Conservation (phyloP, 495 filamentous ascomycete genomes). For the Penicillium soppii region DNA sequence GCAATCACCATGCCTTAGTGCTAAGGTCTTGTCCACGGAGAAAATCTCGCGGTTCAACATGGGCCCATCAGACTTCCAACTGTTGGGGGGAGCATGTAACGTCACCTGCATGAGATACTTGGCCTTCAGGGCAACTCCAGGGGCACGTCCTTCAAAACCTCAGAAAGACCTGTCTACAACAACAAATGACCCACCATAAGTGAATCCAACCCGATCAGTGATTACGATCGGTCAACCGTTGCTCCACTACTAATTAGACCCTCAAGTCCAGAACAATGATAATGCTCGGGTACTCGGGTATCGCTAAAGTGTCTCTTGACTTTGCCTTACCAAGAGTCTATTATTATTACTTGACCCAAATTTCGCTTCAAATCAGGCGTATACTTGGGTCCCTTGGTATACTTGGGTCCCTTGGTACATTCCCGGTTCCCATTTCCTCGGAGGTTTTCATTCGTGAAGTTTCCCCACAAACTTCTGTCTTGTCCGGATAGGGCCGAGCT, state of each 20-base stretch:
- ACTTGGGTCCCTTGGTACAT: conserved; percentile 3
- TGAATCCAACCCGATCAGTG: too few species aligned
- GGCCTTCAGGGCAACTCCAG: too few species aligned
- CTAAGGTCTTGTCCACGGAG: neutral
- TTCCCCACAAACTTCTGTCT: conserved; percentile 26
- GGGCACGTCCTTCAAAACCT: neutral
- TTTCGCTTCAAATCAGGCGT: neutral
- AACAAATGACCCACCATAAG: too few species aligned
- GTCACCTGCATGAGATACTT: conserved; percentile 19
- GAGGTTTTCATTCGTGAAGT: conserved; percentile 23
- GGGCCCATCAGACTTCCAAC: neutral
- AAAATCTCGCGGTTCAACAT: neutral
- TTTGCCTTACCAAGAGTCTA: conserved; percentile 2
- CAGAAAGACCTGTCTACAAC: too few species aligned
- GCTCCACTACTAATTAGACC: too few species aligned
- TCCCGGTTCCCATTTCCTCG: neutral
- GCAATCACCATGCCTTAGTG: conserved; percentile 4
- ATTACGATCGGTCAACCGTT: too few species aligned
- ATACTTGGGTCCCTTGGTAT: neutral
- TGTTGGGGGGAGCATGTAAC: conserved; percentile 24
- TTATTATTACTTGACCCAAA: neutral
- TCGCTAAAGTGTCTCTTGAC: too few species aligned
- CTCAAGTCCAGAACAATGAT: too few species aligned
- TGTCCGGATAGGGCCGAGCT: conserved; percentile 1
- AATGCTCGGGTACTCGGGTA: too few species aligned